These are phyloP conservation scores for Marasmius oreades DNA, from an alignment of 1,284 basidiomycete genomes.

Conservation along the genomic window DNA sequence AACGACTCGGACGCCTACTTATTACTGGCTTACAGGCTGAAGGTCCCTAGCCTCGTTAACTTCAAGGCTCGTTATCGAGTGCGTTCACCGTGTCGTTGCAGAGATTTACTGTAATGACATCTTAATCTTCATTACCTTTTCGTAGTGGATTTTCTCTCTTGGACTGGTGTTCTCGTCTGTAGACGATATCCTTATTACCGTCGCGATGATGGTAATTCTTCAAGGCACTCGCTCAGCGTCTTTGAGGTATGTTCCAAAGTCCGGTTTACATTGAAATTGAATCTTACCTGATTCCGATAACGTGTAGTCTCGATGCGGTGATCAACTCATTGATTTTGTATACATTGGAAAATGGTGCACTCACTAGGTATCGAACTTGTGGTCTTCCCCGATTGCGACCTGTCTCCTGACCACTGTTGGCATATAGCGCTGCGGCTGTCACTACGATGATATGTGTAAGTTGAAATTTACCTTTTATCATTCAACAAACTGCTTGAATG, in stretches of 20 bases:
- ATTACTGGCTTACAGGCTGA: not conserved
- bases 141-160: slow-evolving; percentile 7
- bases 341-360: slow-evolving; percentile 9
- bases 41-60: not conserved
- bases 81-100: not conserved
- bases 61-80: not conserved
- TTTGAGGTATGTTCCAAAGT: not conserved
- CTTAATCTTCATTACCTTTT: too few relatives aligned
- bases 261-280: not conserved
- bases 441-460: slow-evolving; percentile 6
- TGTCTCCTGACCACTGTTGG: not conserved
- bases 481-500: not conserved
- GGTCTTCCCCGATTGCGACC: not conserved
- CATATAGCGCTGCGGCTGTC: not conserved
- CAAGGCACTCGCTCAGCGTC: not conserved
- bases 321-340: slow-evolving; percentile 2
- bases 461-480: not conserved
- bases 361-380: slow-evolving; percentile 1
- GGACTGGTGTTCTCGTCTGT: slow-evolving; percentile 6
- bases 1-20: not conserved
- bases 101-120: not conserved
- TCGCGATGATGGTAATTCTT: slow-evolving; percentile 6
- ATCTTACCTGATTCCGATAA: not conserved
- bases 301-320: slow-evolving; percentile 2
- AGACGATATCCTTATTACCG: slow-evolving; percentile 7